Evolutionary conservation across 148 eudicot species (phyloP).

Genomic region (Fagopyrum esculentum): DNA sequence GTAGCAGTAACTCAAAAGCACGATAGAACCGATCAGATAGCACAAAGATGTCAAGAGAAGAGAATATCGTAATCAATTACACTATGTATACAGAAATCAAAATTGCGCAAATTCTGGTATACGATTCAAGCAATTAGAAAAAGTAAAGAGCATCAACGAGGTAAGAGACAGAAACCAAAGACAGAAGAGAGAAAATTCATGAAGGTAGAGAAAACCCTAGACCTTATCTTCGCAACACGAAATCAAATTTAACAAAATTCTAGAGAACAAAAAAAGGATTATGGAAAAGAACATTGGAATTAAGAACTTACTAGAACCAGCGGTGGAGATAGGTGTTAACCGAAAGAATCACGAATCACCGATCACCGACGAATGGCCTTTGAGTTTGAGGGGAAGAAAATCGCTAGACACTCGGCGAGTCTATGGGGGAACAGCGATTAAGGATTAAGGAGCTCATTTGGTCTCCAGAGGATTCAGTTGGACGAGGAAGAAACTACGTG

Average conservation of each 20-base stretch:
- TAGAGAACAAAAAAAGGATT: neutral
- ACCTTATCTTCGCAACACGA: neutral
- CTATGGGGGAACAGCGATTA: neutral
- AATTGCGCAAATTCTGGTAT: neutral
- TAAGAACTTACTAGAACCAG: neutral
- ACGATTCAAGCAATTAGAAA: neutral
- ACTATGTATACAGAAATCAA: neutral
- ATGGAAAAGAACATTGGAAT: neutral
- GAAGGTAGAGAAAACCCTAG: neutral
- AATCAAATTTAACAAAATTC: neutral
- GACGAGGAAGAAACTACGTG: neutral
- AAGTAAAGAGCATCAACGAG: neutral
- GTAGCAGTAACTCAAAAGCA: neutral
- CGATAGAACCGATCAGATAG: neutral
- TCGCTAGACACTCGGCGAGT: neutral
- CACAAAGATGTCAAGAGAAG: neutral
- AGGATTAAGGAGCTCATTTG: neutral
- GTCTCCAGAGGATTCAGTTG: neutral
- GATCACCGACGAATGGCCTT: neutral
- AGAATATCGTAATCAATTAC: neutral
- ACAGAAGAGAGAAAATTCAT: neutral
- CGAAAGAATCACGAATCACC: neutral
- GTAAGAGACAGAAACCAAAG: neutral
- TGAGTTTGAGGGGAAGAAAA: conserved; percentile 7
- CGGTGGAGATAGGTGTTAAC: neutral